These are phyloP conservation scores for Amauroascus niger DNA, from an alignment of 2,329 filamentous ascomycete species.

Conservation along the genomic window DNA sequence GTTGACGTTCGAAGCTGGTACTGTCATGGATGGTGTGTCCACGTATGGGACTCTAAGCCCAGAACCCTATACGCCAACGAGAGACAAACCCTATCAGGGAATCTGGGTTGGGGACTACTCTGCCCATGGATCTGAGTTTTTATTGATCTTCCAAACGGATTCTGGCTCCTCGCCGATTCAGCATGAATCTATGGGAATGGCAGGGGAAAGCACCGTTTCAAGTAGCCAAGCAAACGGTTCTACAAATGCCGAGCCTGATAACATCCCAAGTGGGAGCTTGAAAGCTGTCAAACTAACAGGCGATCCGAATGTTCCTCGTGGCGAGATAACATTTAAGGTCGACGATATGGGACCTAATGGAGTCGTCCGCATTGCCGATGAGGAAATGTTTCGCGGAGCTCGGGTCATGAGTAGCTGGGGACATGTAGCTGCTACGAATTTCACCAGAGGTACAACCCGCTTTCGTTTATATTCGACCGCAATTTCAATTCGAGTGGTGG, in stretches of 20 bases:
- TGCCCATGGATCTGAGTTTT: constrained; percentile 78
- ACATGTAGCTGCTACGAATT: constrained; percentile 67
- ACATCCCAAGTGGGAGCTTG: constrained; percentile 43
- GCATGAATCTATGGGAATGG: no score
- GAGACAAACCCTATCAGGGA: constrained; percentile 71
- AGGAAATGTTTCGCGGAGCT: constrained; percentile 61
- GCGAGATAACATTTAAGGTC: constrained; percentile 71
- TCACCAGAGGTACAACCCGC: constrained; percentile 54
- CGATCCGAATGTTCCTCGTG: constrained; percentile 79
- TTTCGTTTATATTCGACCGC: background rate
- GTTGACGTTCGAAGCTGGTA: constrained; percentile 29
- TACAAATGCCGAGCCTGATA: constrained; percentile 35
- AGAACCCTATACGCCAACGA: constrained; percentile 67
- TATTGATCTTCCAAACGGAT: constrained; percentile 69
- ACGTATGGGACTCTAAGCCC: constrained; percentile 66
- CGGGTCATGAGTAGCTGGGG: constrained; percentile 64
- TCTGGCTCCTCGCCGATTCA: background rate
- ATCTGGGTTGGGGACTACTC: constrained; percentile 91
- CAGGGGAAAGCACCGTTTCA: background rate
- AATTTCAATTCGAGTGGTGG: background rate
- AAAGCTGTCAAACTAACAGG: constrained; percentile 87
- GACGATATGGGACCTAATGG: constrained; percentile 63
- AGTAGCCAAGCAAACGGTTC: constrained; percentile 29
- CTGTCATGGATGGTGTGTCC: constrained; percentile 44
- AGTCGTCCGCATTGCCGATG: constrained; percentile 53